A percentile compares a stretch with the other conserved stretches of the same genome.
Conservation (phyloP, 495 filamentous ascomycete species). For the Gamarada debralockiae region DNA sequence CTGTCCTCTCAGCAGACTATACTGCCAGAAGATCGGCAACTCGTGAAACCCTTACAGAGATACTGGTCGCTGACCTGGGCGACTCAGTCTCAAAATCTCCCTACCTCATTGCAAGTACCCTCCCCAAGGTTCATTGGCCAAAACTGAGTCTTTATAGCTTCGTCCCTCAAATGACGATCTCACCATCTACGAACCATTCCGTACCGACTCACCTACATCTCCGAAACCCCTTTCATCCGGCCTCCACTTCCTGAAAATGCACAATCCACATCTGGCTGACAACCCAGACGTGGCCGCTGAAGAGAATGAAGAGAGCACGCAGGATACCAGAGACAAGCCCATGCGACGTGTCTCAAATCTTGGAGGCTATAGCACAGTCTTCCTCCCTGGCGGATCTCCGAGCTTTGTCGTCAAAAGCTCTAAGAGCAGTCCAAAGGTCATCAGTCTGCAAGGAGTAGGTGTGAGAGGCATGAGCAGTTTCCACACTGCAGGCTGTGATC, state of each 20-base stretch:
- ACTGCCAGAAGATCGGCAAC: constrained; percentile 61
- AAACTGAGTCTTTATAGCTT: constrained; percentile 41
- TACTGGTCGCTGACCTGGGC: constrained; percentile 80
- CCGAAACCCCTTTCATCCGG: constrained; percentile 33
- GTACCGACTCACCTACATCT: constrained; percentile 31
- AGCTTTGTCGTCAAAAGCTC: constrained; percentile 77
- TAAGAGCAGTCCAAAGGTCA: constrained; percentile 65
- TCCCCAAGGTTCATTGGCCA: background rate
- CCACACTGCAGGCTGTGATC: constrained; percentile 67
- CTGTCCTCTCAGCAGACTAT: constrained; percentile 68
- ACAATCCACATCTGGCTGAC: constrained; percentile 56
- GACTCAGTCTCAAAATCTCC: constrained; percentile 65
- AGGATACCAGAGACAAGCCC: constrained; percentile 14
- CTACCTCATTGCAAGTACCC: constrained; percentile 67
- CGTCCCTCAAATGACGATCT: constrained; percentile 78
- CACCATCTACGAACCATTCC: constrained; percentile 80
- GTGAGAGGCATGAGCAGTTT: constrained; percentile 68
- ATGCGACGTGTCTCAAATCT: constrained; percentile 47
- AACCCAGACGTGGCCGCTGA: constrained; percentile 35
- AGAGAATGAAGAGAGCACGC: constrained; percentile 5
- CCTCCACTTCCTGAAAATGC: constrained; percentile 74
- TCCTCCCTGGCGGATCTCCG: constrained; percentile 72
- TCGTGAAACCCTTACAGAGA: constrained; percentile 69
- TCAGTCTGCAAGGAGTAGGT: constrained; percentile 61
- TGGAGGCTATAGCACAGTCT: constrained; percentile 71